phyloP scores from a whole-genome alignment of 2,329 filamentous ascomycete species.

The Ophiostoma novo-ulmi region DNA sequence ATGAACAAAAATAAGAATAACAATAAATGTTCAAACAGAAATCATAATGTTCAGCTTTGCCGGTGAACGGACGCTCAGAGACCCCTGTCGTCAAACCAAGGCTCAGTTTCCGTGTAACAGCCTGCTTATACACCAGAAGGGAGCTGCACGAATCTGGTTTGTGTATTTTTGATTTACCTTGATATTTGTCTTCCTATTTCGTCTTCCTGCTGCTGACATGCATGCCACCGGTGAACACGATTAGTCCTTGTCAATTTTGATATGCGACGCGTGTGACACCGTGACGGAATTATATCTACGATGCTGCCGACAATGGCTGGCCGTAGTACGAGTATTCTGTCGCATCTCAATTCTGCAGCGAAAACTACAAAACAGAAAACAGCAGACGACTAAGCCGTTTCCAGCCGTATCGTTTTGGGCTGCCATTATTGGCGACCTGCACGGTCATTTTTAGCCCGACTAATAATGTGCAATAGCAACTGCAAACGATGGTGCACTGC shows the following conservation, averaged over 20 bases:
- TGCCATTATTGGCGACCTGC: neutral
- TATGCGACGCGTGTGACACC: neutral
- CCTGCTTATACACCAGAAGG: neutral
- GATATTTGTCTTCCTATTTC: neutral
- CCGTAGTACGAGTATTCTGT: neutral
- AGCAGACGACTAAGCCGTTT: neutral
- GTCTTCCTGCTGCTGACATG: neutral
- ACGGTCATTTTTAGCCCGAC: neutral
- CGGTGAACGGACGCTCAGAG: neutral
- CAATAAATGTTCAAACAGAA: neutral
- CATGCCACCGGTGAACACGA: neutral
- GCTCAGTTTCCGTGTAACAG: neutral
- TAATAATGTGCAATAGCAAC: neutral
- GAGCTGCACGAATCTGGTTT: conserved; percentile 1
- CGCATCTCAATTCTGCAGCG: neutral
- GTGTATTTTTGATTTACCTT: neutral
- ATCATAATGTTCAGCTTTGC: neutral
- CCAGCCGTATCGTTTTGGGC: neutral
- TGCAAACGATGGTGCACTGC: conserved; percentile 4
- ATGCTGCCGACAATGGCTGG: neutral
- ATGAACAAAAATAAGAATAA: neutral
- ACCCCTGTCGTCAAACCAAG: neutral
- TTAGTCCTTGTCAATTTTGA: neutral
- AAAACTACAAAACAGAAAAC: neutral
- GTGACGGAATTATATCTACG: neutral